Percentiles rank a stretch among this genome's conserved stretches.
Evolutionary conservation across 768 basidiomycete species (phyloP).

Genomic region (Auricularia sp.): DNA sequence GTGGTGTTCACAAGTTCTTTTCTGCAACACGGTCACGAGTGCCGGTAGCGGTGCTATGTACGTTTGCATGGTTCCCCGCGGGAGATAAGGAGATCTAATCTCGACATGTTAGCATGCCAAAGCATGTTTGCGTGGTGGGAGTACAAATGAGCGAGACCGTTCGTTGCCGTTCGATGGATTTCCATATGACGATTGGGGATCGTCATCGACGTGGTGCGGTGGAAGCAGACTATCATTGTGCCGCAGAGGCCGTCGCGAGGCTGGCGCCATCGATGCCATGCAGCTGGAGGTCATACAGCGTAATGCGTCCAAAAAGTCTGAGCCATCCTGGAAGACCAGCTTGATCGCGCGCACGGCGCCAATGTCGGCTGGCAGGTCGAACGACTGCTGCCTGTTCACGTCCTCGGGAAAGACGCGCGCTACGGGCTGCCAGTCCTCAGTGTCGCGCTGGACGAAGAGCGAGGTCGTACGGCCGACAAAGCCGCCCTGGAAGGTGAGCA

Average conservation of each 20-base stretch:
- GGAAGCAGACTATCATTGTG: background rate
- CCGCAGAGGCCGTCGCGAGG: background rate
- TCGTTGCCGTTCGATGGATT: background rate
- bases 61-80: too few relatives aligned
- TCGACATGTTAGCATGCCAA: too few relatives aligned
- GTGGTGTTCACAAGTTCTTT: too few relatives aligned
- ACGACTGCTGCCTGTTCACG: slow-evolving; percentile 62
- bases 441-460: slow-evolving; percentile 20
- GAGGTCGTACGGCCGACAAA: slow-evolving; percentile 62
- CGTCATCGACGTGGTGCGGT: too few relatives aligned
- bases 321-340: slow-evolving; percentile 69
- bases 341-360: slow-evolving; percentile 36
- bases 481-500: slow-evolving; percentile 75
- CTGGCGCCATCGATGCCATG: slow-evolving; percentile 14
- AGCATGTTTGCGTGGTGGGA: too few relatives aligned
- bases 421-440: slow-evolving; percentile 36
- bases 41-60: too few relatives aligned
- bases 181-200: background rate
- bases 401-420: slow-evolving; percentile 67
- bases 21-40: too few relatives aligned
- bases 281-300: slow-evolving; percentile 52
- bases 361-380: slow-evolving; percentile 34
- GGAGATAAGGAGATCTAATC: too few relatives aligned
- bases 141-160: background rate
- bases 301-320: slow-evolving; percentile 81